These are phyloP conservation scores for Lactarius indigo DNA, from an alignment of 768 basidiomycete genomes.

Conservation along the genomic window DNA sequence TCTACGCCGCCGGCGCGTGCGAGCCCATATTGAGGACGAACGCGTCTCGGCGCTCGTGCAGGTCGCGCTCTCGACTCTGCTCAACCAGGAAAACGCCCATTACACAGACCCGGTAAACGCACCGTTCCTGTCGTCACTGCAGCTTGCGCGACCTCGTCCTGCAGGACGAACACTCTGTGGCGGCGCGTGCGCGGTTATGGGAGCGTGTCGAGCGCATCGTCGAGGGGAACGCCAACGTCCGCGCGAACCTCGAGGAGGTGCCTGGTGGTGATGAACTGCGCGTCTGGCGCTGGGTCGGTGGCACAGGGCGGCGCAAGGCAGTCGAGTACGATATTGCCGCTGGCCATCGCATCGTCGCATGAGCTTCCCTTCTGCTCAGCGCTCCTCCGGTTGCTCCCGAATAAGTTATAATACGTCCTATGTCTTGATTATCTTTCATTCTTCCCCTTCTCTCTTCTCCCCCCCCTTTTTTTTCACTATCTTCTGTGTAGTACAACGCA, in stretches of 20 bases:
- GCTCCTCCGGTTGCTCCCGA: neutral
- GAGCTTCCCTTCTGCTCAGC: neutral
- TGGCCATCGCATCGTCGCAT: constrained; percentile 27
- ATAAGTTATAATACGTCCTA: constrained; percentile 21
- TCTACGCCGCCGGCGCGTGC: constrained; percentile 43
- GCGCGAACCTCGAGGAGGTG: constrained; percentile 79
- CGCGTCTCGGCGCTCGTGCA: constrained; percentile 74
- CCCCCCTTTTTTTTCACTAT: neutral
- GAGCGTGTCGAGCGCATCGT: constrained; percentile 78
- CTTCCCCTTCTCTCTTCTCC: neutral
- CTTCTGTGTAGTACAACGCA: constrained; percentile 14
- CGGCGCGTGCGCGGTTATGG: constrained; percentile 68
- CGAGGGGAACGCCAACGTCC: constrained; percentile 88
- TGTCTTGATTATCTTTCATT: constrained; percentile 12
- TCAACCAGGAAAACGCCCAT: constrained; percentile 78
- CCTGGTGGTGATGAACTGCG: constrained; percentile 82
- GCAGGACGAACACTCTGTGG: constrained; percentile 74
- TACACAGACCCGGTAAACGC: constrained; percentile 75
- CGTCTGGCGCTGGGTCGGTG: constrained; percentile 92
- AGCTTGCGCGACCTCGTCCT: constrained; percentile 87
- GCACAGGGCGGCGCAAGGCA: constrained; percentile 24
- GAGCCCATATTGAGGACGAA: constrained; percentile 53
- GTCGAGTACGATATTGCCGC: constrained; percentile 24
- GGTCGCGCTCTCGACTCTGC: constrained; percentile 73
- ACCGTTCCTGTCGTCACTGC: constrained; percentile 79